phyloP scores from a whole-genome alignment of 2,329 filamentous ascomycete genomes.

The Fusarium sp. region DNA sequence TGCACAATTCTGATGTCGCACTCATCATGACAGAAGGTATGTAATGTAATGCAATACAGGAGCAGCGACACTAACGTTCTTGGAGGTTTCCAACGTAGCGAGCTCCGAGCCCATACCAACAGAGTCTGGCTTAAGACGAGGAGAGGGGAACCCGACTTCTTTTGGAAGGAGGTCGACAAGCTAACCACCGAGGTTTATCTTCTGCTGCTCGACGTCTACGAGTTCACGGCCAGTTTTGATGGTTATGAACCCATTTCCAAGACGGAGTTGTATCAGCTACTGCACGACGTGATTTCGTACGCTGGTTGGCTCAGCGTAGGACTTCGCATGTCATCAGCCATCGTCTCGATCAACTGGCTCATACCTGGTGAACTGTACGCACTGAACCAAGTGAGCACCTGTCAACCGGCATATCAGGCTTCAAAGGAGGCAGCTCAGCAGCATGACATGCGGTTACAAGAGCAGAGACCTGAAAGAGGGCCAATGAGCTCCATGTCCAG shows the following conservation, averaged over 20 bases:
- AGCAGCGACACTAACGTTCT: slow-evolving; percentile 2
- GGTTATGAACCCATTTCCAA: slow-evolving; percentile 6
- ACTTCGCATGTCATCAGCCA: slow-evolving; percentile 37
- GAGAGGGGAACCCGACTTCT: slow-evolving; percentile 36
- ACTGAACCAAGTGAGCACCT: slow-evolving; percentile 34
- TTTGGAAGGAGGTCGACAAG: slow-evolving; percentile 46
- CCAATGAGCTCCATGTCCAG: slow-evolving; percentile 29
- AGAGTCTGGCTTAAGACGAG: slow-evolving; percentile 34
- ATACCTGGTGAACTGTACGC: slow-evolving; percentile 42
- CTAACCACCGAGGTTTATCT: slow-evolving; percentile 33
- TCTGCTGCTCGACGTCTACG: slow-evolving; percentile 41
- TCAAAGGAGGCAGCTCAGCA: slow-evolving; percentile 17
- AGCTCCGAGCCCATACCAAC: slow-evolving; percentile 40
- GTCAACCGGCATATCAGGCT: slow-evolving; percentile 21
- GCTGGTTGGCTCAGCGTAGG: slow-evolving; percentile 46
- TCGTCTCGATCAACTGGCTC: slow-evolving; percentile 42
- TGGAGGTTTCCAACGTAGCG: slow-evolving; percentile 45
- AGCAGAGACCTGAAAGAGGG: neutral
- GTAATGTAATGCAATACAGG: neutral
- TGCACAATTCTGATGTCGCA: slow-evolving; percentile 37
- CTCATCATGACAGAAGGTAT: slow-evolving; percentile 44
- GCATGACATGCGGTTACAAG: neutral
- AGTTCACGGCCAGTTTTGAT: slow-evolving; percentile 21
- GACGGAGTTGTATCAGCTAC: slow-evolving; percentile 31
- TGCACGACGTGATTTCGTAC: slow-evolving; percentile 45